A percentile compares a stretch with the other conserved stretches of the same genome.
Conservation (phyloP, 2,329 filamentous ascomycete genomes). For the Xylariaceae sp. region DNA sequence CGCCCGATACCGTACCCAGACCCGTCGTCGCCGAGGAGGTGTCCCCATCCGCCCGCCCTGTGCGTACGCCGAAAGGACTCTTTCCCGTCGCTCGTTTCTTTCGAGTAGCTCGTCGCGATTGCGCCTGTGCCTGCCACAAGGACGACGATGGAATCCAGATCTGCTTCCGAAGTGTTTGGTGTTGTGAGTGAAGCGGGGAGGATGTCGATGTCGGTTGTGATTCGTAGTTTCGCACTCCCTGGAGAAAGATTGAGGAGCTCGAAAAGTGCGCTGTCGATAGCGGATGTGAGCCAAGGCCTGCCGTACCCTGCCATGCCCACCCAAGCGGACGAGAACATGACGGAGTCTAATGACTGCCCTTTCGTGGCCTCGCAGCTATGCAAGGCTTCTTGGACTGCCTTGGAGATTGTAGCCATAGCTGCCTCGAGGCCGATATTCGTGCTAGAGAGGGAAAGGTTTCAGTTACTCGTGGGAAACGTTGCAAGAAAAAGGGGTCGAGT, state of each 20-base stretch:
- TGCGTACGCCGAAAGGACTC: constrained; percentile 8
- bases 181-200: background rate
- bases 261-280: background rate
- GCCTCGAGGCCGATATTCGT: constrained; percentile 4
- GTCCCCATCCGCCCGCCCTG: constrained; percentile 11
- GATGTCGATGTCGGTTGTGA: constrained; percentile 10
- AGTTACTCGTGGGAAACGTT: no score
- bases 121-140: constrained; percentile 11
- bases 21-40: constrained; percentile 12
- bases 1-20: constrained; percentile 13
- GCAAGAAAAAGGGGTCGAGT: background rate
- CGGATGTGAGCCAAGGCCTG: constrained; percentile 3
- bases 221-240: background rate
- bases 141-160: constrained; percentile 5
- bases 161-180: no score
- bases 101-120: constrained; percentile 9
- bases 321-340: constrained; percentile 10
- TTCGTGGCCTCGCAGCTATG: constrained; percentile 2
- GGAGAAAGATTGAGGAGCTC: constrained; percentile 4
- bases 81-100: constrained; percentile 3
- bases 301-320: constrained; percentile 12
- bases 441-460: constrained; percentile 2
- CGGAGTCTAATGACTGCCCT: background rate
- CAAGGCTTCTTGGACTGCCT: constrained; percentile 5
- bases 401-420: constrained; percentile 6